phyloP scores from a whole-genome alignment of 345 rosid species.

The Capsella bursapastoris region DNA sequence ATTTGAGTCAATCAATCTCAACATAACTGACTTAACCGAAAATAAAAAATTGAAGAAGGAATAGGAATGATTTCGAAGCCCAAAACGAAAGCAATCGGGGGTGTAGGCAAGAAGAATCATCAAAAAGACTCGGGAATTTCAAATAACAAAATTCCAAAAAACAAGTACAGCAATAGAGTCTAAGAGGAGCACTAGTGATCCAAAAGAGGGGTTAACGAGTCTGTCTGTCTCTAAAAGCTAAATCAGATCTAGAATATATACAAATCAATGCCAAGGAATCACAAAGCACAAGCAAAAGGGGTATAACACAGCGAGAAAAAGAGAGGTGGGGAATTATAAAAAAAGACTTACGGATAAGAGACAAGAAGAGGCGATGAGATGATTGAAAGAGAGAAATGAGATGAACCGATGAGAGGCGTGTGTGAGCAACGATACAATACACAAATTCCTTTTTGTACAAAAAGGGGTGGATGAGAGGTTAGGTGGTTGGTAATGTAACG shows the following conservation, averaged over 20 bases:
- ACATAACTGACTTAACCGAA: background rate
- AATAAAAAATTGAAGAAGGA: background rate
- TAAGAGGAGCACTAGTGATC: constrained; percentile 12
- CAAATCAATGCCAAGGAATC: background rate
- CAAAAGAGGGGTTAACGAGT: background rate
- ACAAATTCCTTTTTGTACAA: background rate
- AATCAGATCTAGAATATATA: constrained; percentile 35
- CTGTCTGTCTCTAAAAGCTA: background rate
- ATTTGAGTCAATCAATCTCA: constrained; percentile 6
- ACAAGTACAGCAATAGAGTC: constrained; percentile 18
- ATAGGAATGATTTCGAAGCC: background rate
- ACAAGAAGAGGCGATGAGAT: constrained; percentile 2
- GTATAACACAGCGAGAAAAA: background rate
- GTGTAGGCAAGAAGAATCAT: constrained; percentile 7
- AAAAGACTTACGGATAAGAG: constrained; percentile 31
- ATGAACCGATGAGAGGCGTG: constrained; percentile 27
- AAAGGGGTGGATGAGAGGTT: constrained; percentile 23
- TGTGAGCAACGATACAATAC: constrained; percentile 35
- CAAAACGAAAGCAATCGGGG: constrained; percentile 23
- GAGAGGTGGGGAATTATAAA: no score
- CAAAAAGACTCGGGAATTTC: background rate
- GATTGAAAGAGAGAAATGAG: constrained; percentile 12
- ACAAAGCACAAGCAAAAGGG: background rate
- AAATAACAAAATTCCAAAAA: background rate
- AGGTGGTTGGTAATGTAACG: constrained; percentile 6